Base-by-base conservation (phyloP, 2,329 filamentous ascomycete genomes). In the Arthrocladium fulminans region DNA sequence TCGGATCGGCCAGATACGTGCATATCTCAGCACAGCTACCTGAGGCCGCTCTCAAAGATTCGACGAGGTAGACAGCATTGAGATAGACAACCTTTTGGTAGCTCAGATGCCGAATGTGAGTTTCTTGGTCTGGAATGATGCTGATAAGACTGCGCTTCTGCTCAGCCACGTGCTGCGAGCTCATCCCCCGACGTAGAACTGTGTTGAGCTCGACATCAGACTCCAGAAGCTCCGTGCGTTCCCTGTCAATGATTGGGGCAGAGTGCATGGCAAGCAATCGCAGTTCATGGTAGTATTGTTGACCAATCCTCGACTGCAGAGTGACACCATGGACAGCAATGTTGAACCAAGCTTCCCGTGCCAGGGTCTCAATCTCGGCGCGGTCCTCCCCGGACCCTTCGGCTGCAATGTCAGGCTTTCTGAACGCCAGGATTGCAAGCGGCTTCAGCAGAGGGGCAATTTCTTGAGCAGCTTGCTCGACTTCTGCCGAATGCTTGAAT, bases 131-230 rank as follows among this genome's bases (percentile, higher is more conserved):
- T 0, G 90, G 87, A 23, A 98, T 73, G 39, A 92, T 76, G 52
- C 80, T 77, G 3, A 76, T 74, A 19, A 99, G 74, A 6, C 81
- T 76, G 60, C 82, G 86, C 71, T 94, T 96, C 63, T 95, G 88
- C 53, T 84, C 78, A 1, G 80, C 68, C 47, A 88, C 82, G 52
- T 89, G 81, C 24, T 90, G 85, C 4, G 82, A 79, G 54, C 81
- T 87, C 72, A 88, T 86, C 15, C 89, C 90, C 52, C 92, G 80
- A 51, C 90, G 82, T 44, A 99, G 73, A 15, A 97, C 85, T 0
- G 88, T 94, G 61, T 98, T 97, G 34, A 98, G 77, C 61, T 98
- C 92, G 48, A 99, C 90, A 56, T 97, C 92, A 63, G 89, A 96
- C 65, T 98, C 92, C 8, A 92, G 77, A 61, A 94, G 83, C 58